These are phyloP conservation scores for Aspergillus sp. DNA, from an alignment of 2,329 filamentous ascomycete genomes.

Conservation along the genomic window DNA sequence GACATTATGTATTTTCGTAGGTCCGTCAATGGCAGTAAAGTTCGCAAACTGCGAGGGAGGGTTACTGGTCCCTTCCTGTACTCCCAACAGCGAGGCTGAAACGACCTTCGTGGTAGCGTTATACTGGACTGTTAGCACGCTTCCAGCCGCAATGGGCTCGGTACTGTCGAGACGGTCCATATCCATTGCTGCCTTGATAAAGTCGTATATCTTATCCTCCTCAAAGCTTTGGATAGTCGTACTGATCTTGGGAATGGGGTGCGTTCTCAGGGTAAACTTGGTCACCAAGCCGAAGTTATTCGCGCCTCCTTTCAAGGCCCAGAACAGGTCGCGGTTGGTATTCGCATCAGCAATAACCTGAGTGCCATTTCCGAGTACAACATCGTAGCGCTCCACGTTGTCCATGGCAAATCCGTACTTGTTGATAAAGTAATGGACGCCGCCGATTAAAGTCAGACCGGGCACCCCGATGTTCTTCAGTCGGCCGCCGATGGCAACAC, in stretches of 20 bases:
- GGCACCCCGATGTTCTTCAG: conserved; percentile 36
- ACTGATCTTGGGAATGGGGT: conserved; percentile 25
- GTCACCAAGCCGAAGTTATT: conserved; percentile 38
- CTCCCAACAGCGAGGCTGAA: conserved; percentile 30
- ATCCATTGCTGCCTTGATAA: conserved; percentile 22
- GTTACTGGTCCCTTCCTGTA: conserved; percentile 34
- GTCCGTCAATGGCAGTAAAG: conserved; percentile 31
- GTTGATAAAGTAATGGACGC: conserved; percentile 33
- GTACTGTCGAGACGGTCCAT: conserved; percentile 19
- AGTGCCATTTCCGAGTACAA: conserved; percentile 32
- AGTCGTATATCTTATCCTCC: conserved; percentile 23
- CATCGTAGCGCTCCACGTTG: conserved; percentile 32
- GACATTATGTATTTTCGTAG: conserved; percentile 26
- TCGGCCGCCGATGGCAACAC: conserved; percentile 32
- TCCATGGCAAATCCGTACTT: conserved; percentile 36
- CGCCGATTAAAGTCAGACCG: conserved; percentile 37
- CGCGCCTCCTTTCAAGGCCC: conserved; percentile 37
- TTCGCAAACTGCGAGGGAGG: conserved; percentile 35
- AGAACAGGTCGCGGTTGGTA: conserved; percentile 33
- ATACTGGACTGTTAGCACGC: conserved; percentile 31
- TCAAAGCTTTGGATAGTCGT: conserved; percentile 36
- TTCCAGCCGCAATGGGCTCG: conserved; percentile 29
- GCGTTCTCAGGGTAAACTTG: conserved; percentile 28
- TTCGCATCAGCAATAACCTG: conserved; percentile 25
- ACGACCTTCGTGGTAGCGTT: conserved; percentile 25